Percentiles rank a stretch among this genome's conserved stretches.
Conservation (phyloP, 2,329 filamentous ascomycete genomes). For the Microthyrium microscopicum region DNA sequence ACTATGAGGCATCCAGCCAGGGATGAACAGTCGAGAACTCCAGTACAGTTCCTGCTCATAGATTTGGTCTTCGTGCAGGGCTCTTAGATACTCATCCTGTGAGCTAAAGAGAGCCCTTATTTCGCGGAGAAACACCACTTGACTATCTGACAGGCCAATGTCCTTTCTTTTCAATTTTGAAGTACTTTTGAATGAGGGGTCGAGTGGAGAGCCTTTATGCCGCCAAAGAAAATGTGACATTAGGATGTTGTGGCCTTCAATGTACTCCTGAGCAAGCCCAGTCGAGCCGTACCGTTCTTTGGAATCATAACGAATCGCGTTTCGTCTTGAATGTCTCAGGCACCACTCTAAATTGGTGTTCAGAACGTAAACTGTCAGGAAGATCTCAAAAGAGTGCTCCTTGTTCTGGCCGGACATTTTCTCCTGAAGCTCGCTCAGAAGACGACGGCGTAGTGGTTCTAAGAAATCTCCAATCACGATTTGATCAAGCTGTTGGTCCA, state of each 20-base stretch:
- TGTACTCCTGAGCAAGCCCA: conserved; percentile 4
- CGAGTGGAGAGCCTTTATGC: no score
- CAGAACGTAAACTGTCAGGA: conserved; percentile 9
- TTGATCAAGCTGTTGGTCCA: conserved; percentile 11
- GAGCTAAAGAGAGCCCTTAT: no score
- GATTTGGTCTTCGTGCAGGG: no score
- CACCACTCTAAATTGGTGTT: conserved; percentile 9
- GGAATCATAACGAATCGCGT: conserved; percentile 8
- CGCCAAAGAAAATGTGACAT: conserved; percentile 7
- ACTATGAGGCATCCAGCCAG: no score
- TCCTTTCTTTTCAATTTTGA: no score
- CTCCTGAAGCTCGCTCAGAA: conserved; percentile 8
- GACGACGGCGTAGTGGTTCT: conserved; percentile 3
- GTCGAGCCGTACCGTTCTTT: conserved; percentile 6
- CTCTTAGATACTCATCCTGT: no score
- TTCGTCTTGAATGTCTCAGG: conserved; percentile 9
- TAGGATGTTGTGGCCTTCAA: conserved; percentile 2
- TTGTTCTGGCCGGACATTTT: conserved; percentile 6
- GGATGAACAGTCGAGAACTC: no score
- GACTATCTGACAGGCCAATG: no score
- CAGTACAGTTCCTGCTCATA: no score
- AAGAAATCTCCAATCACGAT: conserved; percentile 9
- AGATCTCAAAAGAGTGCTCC: conserved; percentile 10
- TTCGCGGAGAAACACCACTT: no score
- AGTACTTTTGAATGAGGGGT: no score